phyloP scores from a whole-genome alignment of 2,329 filamentous ascomycete species.

The Diaporthe caulivora region DNA sequence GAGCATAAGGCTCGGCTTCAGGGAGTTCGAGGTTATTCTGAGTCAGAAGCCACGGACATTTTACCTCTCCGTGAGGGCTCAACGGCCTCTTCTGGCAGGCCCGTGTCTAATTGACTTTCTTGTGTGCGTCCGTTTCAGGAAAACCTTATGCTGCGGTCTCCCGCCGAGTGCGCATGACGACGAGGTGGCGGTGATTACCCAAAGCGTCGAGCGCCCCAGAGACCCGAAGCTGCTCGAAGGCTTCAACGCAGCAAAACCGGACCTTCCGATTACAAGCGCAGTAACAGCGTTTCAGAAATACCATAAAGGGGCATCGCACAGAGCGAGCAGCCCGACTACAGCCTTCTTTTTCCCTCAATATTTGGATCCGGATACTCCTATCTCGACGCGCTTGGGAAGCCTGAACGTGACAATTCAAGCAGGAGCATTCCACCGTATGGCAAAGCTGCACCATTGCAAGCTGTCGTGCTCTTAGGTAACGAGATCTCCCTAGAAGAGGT shows the following conservation, averaged over 20 bases:
- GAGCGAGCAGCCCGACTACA: background rate
- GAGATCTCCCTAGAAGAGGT: too few relatives aligned
- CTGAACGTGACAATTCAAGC: too few relatives aligned
- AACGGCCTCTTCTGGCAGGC: background rate
- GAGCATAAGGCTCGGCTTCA: background rate
- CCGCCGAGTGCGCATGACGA: slow-evolving; percentile 22
- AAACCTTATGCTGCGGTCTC: slow-evolving; percentile 1
- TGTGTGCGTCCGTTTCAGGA: background rate
- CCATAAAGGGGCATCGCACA: background rate
- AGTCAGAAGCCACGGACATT: background rate
- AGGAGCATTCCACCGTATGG: too few relatives aligned
- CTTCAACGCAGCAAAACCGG: background rate
- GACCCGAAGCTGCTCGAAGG: background rate
- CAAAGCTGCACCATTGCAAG: too few relatives aligned
- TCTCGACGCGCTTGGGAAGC: too few relatives aligned
- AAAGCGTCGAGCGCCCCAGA: slow-evolving; percentile 14
- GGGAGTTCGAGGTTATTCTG: background rate
- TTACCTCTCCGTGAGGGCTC: background rate
- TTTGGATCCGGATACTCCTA: too few relatives aligned
- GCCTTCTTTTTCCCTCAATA: too few relatives aligned
- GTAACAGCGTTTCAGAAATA: background rate
- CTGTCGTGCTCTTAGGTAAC: too few relatives aligned
- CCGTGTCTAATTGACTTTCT: slow-evolving; percentile 8
- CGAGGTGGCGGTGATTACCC: background rate
- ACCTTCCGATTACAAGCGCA: background rate